phyloP scores from a whole-genome alignment of 805 yeast species.

The Pichia nakasei region DNA sequence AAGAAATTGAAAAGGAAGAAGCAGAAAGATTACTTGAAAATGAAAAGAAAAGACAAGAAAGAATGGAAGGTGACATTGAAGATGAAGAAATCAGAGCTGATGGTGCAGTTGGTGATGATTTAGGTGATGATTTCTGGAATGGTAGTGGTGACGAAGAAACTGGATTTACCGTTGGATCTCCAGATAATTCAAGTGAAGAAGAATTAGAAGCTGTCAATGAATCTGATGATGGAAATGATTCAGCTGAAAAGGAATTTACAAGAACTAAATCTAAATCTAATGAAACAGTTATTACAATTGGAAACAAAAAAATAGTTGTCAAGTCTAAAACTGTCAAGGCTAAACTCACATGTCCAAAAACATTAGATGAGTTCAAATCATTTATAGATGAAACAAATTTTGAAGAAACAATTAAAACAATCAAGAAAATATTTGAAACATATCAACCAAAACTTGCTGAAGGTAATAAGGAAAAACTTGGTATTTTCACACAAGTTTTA shows the following conservation, averaged over 20 bases:
- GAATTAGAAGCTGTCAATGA: constrained; percentile 25
- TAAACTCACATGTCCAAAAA: constrained; percentile 37
- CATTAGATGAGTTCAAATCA: constrained; percentile 34
- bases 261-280: background rate
- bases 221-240: constrained; percentile 22
- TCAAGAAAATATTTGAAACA: constrained; percentile 46
- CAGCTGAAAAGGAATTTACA: constrained; percentile 11
- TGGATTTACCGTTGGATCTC: constrained; percentile 33
- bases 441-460: constrained; percentile 71
- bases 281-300: constrained; percentile 25
- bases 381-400: constrained; percentile 26
- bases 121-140: constrained; percentile 63
- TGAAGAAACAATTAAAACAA: constrained; percentile 36
- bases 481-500: constrained; percentile 51
- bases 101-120: constrained; percentile 54
- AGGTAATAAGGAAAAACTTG: constrained; percentile 74
- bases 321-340: constrained; percentile 11
- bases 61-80: constrained; percentile 59
- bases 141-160: constrained; percentile 40
- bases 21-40: constrained; percentile 50
- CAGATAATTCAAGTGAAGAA: constrained; percentile 32
- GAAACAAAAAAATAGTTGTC: constrained; percentile 23
- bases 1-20: constrained; percentile 55
- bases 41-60: constrained; percentile 57
- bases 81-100: constrained; percentile 28